A percentile compares a stretch with the other conserved stretches of the same genome.
Evolutionary conservation across 2,329 filamentous ascomycete species (phyloP).

Genomic region (Botryotinia narcissicola): DNA sequence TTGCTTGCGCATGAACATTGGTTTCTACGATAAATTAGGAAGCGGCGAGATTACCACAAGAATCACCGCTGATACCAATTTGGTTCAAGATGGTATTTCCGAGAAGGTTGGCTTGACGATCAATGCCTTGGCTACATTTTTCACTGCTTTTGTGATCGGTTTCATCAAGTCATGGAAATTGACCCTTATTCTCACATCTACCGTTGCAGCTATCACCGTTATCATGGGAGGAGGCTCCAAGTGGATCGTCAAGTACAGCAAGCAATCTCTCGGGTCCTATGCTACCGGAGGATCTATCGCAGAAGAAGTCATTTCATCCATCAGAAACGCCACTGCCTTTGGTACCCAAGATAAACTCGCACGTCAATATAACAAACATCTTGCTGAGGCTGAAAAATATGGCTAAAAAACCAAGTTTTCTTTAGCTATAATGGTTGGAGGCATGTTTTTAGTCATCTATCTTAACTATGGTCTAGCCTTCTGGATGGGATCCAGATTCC

Average conservation of each 20-base stretch:
- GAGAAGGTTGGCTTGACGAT: slow-evolving; percentile 82
- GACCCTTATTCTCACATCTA: slow-evolving; percentile 80
- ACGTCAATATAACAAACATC: slow-evolving; percentile 74
- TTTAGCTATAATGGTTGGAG: slow-evolving; percentile 75
- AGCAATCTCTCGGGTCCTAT: slow-evolving; percentile 73
- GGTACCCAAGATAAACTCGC: slow-evolving; percentile 92
- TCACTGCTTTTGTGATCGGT: slow-evolving; percentile 85
- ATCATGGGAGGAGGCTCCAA: slow-evolving; percentile 71
- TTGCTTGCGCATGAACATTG: slow-evolving; percentile 85
- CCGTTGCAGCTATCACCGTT: slow-evolving; percentile 74
- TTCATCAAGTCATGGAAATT: slow-evolving; percentile 93
- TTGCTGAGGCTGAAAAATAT: slow-evolving; percentile 69
- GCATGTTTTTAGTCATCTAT: slow-evolving; percentile 81
- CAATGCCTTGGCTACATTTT: slow-evolving; percentile 74
- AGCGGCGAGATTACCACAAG: slow-evolving; percentile 91
- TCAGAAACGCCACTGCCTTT: slow-evolving; percentile 89
- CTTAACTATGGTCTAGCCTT: slow-evolving; percentile 85
- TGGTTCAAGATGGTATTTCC: slow-evolving; percentile 90
- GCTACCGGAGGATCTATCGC: slow-evolving; percentile 83
- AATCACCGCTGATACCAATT: slow-evolving; percentile 90
- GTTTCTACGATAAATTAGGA: slow-evolving; percentile 88
- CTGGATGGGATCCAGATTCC: slow-evolving; percentile 78
- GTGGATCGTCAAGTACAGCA: slow-evolving; percentile 79
- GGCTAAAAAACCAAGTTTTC: slow-evolving; percentile 73
- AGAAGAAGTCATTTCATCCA: slow-evolving; percentile 91